phyloP scores from a whole-genome alignment of 768 basidiomycete species.

The Macrolepiota fuliginosa region DNA sequence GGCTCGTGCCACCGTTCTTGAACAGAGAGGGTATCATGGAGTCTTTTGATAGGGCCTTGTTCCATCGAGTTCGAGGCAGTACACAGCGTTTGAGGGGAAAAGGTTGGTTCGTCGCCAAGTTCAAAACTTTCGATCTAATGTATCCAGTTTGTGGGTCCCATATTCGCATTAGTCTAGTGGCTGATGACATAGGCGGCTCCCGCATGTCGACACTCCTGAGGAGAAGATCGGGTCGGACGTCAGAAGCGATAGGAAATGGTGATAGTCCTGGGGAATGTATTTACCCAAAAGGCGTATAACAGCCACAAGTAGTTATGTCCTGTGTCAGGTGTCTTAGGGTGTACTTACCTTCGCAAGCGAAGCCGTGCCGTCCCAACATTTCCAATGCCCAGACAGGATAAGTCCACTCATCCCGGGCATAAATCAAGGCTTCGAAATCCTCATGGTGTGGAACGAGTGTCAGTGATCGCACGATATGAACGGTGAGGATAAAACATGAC shows the following conservation, averaged over 20 bases:
- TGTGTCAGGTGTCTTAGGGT: background rate
- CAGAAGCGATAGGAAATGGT: background rate
- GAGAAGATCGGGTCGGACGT: background rate
- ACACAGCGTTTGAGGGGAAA: background rate
- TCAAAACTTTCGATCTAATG: background rate
- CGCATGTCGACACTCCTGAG: background rate
- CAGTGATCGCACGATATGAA: background rate
- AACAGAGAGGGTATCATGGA: background rate
- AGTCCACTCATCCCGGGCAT: background rate
- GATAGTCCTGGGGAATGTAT: background rate
- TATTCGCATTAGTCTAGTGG: background rate
- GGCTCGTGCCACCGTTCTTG: slow-evolving; percentile 3
- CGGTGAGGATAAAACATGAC: background rate
- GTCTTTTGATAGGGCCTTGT: background rate
- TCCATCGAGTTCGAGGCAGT: background rate
- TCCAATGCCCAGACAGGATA: background rate
- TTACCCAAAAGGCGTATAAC: background rate
- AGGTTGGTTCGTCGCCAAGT: background rate
- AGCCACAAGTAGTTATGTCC: background rate
- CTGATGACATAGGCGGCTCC: background rate
- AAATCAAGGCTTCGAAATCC: background rate
- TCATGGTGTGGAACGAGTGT: background rate
- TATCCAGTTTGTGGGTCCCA: slow-evolving; percentile 1
- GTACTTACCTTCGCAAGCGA: background rate
- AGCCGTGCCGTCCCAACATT: background rate